Conservation (phyloP, 1,284 basidiomycete species). For the Pascua sp. region DNA sequence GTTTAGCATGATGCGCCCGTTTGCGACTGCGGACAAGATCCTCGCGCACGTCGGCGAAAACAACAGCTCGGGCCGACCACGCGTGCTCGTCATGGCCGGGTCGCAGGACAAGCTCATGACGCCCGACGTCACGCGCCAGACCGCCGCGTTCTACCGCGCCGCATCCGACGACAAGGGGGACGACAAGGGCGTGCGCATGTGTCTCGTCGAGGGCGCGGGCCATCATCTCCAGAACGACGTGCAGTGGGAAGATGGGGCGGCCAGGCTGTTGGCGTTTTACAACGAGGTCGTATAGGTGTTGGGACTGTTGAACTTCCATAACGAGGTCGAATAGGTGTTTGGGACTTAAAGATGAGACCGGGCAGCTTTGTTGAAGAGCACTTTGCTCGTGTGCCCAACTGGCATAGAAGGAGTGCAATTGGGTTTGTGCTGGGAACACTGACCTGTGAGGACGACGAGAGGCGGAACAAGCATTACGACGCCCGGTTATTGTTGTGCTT, state of each 20-base stretch:
- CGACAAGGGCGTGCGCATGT: background rate
- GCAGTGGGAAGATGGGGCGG: slow-evolving; percentile 12
- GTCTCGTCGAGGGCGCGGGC: slow-evolving; percentile 11
- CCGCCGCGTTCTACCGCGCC: slow-evolving; percentile 8
- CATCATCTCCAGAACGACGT: slow-evolving; percentile 15
- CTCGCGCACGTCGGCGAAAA: background rate
- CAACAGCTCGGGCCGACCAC: background rate
- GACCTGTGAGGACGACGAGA: too few species aligned
- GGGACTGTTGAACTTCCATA: slow-evolving; percentile 4
- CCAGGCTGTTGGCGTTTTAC: slow-evolving; percentile 3
- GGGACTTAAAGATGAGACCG: too few species aligned
- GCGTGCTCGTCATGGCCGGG: slow-evolving; percentile 9
- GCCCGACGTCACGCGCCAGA: slow-evolving; percentile 5
- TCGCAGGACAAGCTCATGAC: slow-evolving; percentile 13
- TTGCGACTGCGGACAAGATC: slow-evolving; percentile 4
- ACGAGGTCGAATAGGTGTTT: too few species aligned
- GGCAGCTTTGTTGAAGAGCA: too few species aligned
- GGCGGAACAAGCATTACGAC: too few species aligned
- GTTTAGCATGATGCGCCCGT: slow-evolving; percentile 5
- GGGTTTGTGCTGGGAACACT: too few species aligned
- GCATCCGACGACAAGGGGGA: background rate
- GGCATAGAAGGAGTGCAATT: too few species aligned
- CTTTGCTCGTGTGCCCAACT: too few species aligned
- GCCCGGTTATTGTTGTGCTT: too few species aligned
- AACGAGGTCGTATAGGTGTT: too few species aligned